phyloP scores from a whole-genome alignment of 129 eudicot genomes.

The Flaveria linearis region DNA sequence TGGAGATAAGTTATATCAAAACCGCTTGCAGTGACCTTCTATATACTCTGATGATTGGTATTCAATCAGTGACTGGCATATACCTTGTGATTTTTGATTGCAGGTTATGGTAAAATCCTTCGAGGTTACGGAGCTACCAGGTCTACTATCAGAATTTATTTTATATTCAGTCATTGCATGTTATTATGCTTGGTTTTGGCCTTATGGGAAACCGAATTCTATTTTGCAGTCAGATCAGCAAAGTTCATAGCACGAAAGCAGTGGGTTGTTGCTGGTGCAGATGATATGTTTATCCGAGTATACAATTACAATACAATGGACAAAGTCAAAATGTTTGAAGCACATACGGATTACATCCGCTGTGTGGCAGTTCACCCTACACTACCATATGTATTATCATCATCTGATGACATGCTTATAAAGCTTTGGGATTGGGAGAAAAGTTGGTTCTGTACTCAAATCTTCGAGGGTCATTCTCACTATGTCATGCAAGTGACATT shows the following conservation, averaged over 20 bases:
- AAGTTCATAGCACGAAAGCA: conserved; percentile 79
- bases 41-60: conserved; percentile 11
- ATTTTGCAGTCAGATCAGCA: conserved; percentile 67
- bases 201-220: background rate
- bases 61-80: conserved; percentile 1
- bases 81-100: conserved; percentile 19
- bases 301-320: conserved; percentile 79
- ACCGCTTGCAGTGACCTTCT: conserved; percentile 2
- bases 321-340: conserved; percentile 69
- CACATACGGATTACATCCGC: conserved; percentile 76
- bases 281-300: conserved; percentile 72
- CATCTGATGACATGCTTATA: conserved; percentile 82
- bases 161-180: background rate
- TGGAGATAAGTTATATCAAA: conserved; percentile 12
- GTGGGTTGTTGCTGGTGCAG: conserved; percentile 53
- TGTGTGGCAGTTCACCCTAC: conserved; percentile 86
- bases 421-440: conserved; percentile 97
- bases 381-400: conserved; percentile 70
- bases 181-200: conserved; percentile 16
- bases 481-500: conserved; percentile 82
- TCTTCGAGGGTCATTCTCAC: conserved; percentile 85
- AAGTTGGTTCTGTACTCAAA: conserved; percentile 75
- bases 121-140: conserved; percentile 86
- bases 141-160: conserved; percentile 35
- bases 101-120: conserved; percentile 83